Conservation (phyloP, 1,139 yeast genomes). For the Kluyveromyces sp. region DNA sequence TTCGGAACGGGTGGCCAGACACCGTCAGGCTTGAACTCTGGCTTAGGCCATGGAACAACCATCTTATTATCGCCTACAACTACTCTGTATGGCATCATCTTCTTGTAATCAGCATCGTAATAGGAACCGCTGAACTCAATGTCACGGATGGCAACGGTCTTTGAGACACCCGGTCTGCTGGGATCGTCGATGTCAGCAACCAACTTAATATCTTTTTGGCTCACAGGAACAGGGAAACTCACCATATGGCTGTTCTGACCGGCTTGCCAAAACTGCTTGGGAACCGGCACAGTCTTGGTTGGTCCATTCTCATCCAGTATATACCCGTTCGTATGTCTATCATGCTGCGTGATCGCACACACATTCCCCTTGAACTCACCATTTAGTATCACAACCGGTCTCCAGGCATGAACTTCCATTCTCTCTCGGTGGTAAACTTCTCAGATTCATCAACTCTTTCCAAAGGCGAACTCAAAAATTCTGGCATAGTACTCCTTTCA, state of each 20-base stretch:
- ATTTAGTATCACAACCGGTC: conserved; percentile 58
- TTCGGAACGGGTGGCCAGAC: conserved; percentile 51
- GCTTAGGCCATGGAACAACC: conserved; percentile 88
- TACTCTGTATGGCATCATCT: conserved; percentile 69
- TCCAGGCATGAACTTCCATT: conserved; percentile 51
- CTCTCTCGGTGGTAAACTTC: conserved; percentile 33
- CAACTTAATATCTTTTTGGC: conserved; percentile 57
- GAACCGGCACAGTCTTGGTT: conserved; percentile 46
- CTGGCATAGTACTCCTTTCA: conserved; percentile 27
- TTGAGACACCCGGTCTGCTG: conserved; percentile 33
- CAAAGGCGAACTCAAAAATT: conserved; percentile 29
- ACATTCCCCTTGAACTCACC: conserved; percentile 71
- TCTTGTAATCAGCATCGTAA: conserved; percentile 68
- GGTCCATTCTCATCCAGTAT: conserved; percentile 52
- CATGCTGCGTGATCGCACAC: conserved; percentile 46
- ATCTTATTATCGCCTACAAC: conserved; percentile 59
- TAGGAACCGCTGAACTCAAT: conserved; percentile 57
- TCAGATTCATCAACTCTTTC: conserved; percentile 33
- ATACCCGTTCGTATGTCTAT: conserved; percentile 43
- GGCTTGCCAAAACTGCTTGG: conserved; percentile 65
- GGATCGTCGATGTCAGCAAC: conserved; percentile 71
- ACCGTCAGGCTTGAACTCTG: conserved; percentile 58
- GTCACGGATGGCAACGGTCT: conserved; percentile 72
- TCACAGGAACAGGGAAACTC: conserved; percentile 49
- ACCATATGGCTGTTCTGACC: conserved; percentile 65